Base-by-base conservation (phyloP, 2,329 filamentous ascomycete genomes). In the Colletotrichum eremochloae region DNA sequence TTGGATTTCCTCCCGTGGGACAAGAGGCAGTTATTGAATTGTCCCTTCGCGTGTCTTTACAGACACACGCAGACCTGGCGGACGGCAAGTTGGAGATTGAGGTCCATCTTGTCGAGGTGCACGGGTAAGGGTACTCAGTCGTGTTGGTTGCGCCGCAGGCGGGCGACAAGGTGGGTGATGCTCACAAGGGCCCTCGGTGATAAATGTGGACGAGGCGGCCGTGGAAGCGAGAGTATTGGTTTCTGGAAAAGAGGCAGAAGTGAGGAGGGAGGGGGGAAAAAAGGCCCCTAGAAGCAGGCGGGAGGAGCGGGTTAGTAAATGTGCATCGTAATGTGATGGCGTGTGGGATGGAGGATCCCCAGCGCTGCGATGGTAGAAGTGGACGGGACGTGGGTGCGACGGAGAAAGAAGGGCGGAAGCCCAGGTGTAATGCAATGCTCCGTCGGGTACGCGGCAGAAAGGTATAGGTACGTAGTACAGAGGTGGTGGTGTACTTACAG, bases 11-110 rank as follows among this genome's bases (percentile, higher is more conserved):
- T 60, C 63, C 53, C 18, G 40, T 57, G 52, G 70, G 31, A 69
- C 66, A 56, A 69, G 60, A 61, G 55, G 63, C 58, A 57, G 60
- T 70, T 70, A 61, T 70, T 72, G 66, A 72, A 40, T 60, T 38
- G 36, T 55, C 58, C 57, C 52, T 64, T 74, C 60, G 66, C 71
- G 67, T 64, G 42, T 56, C 62, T 24, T 67, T 73, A 74, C 63
- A 74, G 58, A 73, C 63, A 66, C 67, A 63, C 70, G 20, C 62
- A 71, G 67, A 74, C 66, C 66, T 73, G 44, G 65, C 71, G 61
- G 63, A 57, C 67, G 73, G 73, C 73, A 74, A 73, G 72, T 73
- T 74, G 72, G 72, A 73, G 36, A 48, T 72, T 68, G 68, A 67
- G 55, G 48, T 73, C 73, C 73, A 74, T 74, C 73, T 74, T 74